Evolutionary conservation across 257 asterid species (phyloP).

Genomic region (Linaria vulgaris): DNA sequence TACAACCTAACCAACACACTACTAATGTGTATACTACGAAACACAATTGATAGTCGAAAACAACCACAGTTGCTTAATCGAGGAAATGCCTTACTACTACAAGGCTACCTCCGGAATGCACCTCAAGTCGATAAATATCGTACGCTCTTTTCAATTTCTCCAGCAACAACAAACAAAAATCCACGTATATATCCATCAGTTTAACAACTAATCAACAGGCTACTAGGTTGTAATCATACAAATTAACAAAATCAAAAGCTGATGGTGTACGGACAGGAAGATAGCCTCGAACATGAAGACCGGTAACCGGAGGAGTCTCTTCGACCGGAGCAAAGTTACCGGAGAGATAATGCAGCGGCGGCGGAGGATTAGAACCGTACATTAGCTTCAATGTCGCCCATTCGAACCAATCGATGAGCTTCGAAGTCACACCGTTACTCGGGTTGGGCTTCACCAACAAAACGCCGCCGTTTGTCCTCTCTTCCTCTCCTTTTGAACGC

Average conservation of each 20-base stretch:
- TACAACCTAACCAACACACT: no score
- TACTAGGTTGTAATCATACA: neutral
- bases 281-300: constrained; percentile 62
- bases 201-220: neutral
- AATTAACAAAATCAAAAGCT: neutral
- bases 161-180: neutral
- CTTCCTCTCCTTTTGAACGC: constrained; percentile 8
- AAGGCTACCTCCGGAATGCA: no score
- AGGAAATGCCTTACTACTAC: no score
- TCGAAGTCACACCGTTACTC: constrained; percentile 52
- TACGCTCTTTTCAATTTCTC: no score
- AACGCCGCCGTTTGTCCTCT: constrained; percentile 40
- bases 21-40: no score
- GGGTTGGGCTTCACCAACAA: constrained; percentile 82
- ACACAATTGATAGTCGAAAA: no score
- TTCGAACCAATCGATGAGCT: constrained; percentile 75
- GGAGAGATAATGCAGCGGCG: constrained; percentile 66
- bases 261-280: constrained; percentile 63
- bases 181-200: neutral
- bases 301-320: constrained; percentile 79
- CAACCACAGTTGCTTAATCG: no score
- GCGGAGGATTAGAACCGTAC: constrained; percentile 62
- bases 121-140: no score
- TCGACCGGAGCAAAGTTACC: constrained; percentile 88
- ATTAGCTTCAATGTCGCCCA: constrained; percentile 62